Conservation (phyloP, 176 grass and related monocot genomes). For the Zizania latifolia region DNA sequence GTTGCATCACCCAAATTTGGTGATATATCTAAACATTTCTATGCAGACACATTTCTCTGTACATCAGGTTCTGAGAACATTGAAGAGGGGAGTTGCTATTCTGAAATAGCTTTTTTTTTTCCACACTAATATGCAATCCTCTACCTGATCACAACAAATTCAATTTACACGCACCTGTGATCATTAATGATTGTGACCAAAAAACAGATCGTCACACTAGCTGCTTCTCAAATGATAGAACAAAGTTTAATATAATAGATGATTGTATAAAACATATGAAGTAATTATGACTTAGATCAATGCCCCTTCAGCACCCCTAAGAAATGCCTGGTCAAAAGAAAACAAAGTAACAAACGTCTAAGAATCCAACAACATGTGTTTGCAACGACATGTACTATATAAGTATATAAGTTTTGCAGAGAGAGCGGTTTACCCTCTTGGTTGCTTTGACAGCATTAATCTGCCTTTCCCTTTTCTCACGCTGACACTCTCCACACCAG, state of each 20-base stretch:
- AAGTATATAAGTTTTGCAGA: not conserved
- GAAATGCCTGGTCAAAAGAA: slow-evolving; percentile 66
- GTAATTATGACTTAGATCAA: slow-evolving; percentile 41
- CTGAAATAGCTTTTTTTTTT: not conserved
- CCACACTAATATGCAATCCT: not conserved
- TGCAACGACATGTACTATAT: not conserved
- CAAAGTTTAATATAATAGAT: slow-evolving; percentile 12
- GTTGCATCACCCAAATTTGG: not conserved
- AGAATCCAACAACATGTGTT: not conserved
- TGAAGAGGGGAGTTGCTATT: not conserved
- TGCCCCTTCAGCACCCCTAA: slow-evolving; percentile 59
- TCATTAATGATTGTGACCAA: not conserved
- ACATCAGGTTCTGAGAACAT: not conserved
- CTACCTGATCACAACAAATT: not conserved
- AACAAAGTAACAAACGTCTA: slow-evolving; percentile 17
- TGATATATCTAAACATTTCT: not conserved
- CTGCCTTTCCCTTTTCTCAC: slow-evolving; percentile 74
- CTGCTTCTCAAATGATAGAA: slow-evolving; percentile 17
- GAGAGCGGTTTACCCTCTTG: slow-evolving; percentile 51
- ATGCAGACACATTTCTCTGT: not conserved
- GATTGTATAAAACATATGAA: slow-evolving; percentile 24
- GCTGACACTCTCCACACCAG: slow-evolving; percentile 89
- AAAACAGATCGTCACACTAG: slow-evolving; percentile 2
- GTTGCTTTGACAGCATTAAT: slow-evolving; percentile 73
- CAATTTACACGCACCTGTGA: slow-evolving; percentile 35